These are phyloP conservation scores for Cercospora beticola DNA, from an alignment of 2,329 filamentous ascomycete species.

Conservation along the genomic window DNA sequence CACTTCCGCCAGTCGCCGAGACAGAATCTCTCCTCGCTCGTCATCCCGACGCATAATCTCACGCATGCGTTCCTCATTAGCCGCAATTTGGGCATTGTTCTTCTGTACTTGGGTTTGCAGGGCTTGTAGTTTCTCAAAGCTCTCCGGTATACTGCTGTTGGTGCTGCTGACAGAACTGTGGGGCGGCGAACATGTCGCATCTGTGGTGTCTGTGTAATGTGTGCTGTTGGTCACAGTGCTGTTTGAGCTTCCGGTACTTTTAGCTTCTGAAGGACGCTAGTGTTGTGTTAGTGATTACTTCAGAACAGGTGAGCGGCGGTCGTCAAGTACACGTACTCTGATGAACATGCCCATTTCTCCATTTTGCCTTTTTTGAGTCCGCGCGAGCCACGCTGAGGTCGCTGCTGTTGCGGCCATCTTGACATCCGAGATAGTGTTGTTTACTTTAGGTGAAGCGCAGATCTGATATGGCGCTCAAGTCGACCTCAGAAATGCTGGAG, in stretches of 20 bases:
- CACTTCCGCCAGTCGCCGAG: conserved; percentile 18
- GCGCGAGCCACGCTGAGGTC: conserved; percentile 19
- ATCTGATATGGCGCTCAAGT: conserved; percentile 6
- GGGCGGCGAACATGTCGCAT: conserved; percentile 15
- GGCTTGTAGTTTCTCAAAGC: conserved; percentile 20
- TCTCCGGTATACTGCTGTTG: conserved; percentile 15
- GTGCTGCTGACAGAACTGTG: conserved; percentile 20
- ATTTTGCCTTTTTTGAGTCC: conserved; percentile 18
- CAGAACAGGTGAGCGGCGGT: neutral
- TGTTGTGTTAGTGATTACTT: neutral
- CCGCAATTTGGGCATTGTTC: conserved; percentile 25
- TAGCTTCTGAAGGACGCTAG: conserved; percentile 20
- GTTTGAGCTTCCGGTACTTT: conserved; percentile 12
- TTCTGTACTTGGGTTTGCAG: conserved; percentile 22
- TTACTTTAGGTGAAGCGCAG: neutral
- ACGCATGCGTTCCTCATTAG: conserved; percentile 24
- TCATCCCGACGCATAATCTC: conserved; percentile 18
- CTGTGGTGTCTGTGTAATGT: conserved; percentile 13
- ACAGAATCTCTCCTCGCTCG: conserved; percentile 17
- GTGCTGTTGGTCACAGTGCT: conserved; percentile 14
- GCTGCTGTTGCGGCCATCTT: conserved; percentile 19
- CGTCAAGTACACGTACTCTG: conserved; percentile 10
- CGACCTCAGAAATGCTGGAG: neutral
- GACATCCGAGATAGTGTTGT: neutral
- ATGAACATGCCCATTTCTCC: conserved; percentile 22